These are phyloP conservation scores for Polyrhizophydium stewartii DNA, from an alignment of 371 early-diverging fungal genomes.

Conservation along the genomic window DNA sequence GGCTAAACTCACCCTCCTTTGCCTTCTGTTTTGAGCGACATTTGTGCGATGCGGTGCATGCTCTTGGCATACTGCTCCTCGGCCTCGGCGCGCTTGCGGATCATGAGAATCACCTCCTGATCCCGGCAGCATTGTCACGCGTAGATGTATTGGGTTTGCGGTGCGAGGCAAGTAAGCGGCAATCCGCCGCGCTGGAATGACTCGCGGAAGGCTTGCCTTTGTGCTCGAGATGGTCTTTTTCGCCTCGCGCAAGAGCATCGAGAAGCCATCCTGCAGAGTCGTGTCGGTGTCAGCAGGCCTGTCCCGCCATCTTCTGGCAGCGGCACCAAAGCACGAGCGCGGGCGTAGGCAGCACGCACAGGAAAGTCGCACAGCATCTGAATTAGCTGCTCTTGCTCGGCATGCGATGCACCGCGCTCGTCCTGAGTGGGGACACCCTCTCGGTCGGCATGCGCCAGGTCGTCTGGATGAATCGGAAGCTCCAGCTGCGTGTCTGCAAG, in stretches of 20 bases:
- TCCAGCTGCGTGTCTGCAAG: no score
- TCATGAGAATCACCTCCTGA: conserved; percentile 34
- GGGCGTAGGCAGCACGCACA: conserved; percentile 14
- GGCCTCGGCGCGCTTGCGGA: conserved; percentile 38
- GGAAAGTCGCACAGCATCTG: conserved; percentile 33
- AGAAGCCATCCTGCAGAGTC: conserved; percentile 33
- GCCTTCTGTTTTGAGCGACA: conserved; percentile 19
- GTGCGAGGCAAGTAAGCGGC: no score
- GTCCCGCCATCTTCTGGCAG: not conserved
- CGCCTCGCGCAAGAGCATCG: conserved; percentile 34
- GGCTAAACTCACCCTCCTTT: conserved; percentile 24
- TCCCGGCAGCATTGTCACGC: not conserved
- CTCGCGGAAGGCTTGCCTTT: conserved; percentile 17
- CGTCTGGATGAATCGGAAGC: no score
- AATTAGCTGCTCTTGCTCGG: conserved; percentile 16
- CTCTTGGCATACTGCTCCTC: conserved; percentile 45
- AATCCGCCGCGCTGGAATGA: not conserved
- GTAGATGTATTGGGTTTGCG: no score
- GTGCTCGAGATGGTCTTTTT: conserved; percentile 28
- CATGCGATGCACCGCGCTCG: not conserved
- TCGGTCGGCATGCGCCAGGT: no score
- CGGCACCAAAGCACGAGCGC: no score
- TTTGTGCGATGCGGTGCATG: conserved; percentile 32
- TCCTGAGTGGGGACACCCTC: no score
- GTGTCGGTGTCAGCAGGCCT: not conserved